Conservation (phyloP, 2,329 filamentous ascomycete species). For the Aspergillus persii region DNA sequence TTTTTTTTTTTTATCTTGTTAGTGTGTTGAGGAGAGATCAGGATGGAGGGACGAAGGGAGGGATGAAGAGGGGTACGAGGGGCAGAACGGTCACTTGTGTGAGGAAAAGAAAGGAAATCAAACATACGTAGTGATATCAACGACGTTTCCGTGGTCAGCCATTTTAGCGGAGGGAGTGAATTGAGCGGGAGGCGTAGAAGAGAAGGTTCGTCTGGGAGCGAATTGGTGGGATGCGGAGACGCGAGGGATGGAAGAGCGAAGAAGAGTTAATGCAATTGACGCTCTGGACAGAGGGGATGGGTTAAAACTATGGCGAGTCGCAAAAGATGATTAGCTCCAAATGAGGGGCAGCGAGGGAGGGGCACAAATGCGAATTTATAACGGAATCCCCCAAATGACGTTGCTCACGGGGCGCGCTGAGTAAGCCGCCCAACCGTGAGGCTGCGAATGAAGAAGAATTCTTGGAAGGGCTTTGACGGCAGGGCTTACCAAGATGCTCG, state of each 20-base stretch:
- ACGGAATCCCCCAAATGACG: slow-evolving; percentile 24
- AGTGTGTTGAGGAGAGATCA: slow-evolving; percentile 9
- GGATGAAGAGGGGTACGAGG: background rate
- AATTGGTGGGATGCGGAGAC: slow-evolving; percentile 5
- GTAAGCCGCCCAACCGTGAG: slow-evolving; percentile 18
- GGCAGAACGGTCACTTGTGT: background rate
- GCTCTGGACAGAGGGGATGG: slow-evolving; percentile 19
- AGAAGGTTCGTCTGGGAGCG: slow-evolving; percentile 26
- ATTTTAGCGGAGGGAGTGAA: slow-evolving; percentile 44
- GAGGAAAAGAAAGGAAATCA: background rate
- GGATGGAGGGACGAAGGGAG: background rate
- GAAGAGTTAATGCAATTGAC: slow-evolving; percentile 12
- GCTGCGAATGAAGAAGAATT: slow-evolving; percentile 5
- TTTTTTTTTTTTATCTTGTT: background rate
- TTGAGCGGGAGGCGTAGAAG: slow-evolving; percentile 32
- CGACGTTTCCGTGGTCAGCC: slow-evolving; percentile 18
- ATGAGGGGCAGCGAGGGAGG: slow-evolving; percentile 23
- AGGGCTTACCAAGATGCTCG: slow-evolving; percentile 16
- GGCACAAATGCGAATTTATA: slow-evolving; percentile 17
- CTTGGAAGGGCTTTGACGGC: background rate
- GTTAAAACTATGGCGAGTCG: slow-evolving; percentile 20
- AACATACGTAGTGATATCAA: slow-evolving; percentile 27
- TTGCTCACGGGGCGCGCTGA: slow-evolving; percentile 23
- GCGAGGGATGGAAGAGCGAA: slow-evolving; percentile 4
- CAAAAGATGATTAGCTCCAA: slow-evolving; percentile 18